Evolutionary conservation across 2,329 filamentous ascomycete genomes (phyloP).

Genomic region (Lachnellula suecica): DNA sequence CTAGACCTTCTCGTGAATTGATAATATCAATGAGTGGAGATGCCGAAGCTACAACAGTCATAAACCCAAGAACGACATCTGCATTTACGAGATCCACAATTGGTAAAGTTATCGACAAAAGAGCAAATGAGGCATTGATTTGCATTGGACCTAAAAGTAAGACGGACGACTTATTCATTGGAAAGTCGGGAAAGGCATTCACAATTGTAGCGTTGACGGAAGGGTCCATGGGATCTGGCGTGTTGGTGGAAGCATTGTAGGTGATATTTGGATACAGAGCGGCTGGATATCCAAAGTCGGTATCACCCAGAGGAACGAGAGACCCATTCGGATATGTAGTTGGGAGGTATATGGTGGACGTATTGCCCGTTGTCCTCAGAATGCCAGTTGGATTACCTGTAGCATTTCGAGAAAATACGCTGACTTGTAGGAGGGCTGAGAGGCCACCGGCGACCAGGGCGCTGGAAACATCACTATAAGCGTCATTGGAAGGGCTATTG

Average conservation of each 20-base stretch:
- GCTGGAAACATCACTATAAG: constrained; percentile 65
- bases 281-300: constrained; percentile 66
- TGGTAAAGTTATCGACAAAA: constrained; percentile 80
- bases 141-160: constrained; percentile 76
- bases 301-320: constrained; percentile 53
- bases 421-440: constrained; percentile 63
- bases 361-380: constrained; percentile 60
- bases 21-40: constrained; percentile 61
- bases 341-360: constrained; percentile 60
- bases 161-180: constrained; percentile 47
- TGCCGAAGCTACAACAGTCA: constrained; percentile 77
- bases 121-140: constrained; percentile 63
- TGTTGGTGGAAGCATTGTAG: constrained; percentile 40
- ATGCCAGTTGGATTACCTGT: constrained; percentile 57
- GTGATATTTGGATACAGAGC: constrained; percentile 78
- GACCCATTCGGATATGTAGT: constrained; percentile 55
- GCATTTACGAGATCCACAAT: constrained; percentile 66
- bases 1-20: constrained; percentile 67
- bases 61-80: constrained; percentile 72
- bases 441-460: constrained; percentile 60
- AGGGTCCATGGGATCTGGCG: constrained; percentile 27
- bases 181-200: constrained; percentile 30
- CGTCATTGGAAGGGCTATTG: constrained; percentile 28
- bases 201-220: constrained; percentile 21
- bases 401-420: constrained; percentile 69